Base-by-base conservation (phyloP, 1,139 yeast genomes). In the Geotrichum carabidarum region DNA sequence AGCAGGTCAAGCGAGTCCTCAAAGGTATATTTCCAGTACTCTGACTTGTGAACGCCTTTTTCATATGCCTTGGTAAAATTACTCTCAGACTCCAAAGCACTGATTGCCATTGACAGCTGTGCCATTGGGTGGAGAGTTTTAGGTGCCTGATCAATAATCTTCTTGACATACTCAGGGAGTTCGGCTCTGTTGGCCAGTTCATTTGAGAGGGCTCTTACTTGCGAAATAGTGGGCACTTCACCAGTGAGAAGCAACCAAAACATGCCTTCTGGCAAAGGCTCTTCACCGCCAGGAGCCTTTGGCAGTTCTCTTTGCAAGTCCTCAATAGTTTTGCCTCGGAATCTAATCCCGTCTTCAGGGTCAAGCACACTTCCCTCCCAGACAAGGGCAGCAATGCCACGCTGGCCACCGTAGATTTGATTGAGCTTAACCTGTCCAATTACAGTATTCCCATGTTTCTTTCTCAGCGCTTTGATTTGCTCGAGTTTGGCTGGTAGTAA, bases 331-430 rank as follows among this genome's bases (percentile, higher is more conserved):
- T 85, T 82, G 69, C 98, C 98, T 79, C 98, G 88, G 84, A 93
- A 93, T 73, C 97, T 85, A 73, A 93, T 93, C 70, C 99, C 99
- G 77, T 93, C 99, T 64, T 86, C 86, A 65, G 99, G 94, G 76
- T 93, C 99, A 73, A 93, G 81, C 56, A 93, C 99, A 57, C 98
- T 90, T 68, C 99, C 99, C 80, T 93, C 98, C 98, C 98, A 93
- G 59, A 93, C 97, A 66, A 93, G 80, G 69, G 96, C 96, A 77
- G 88, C 88, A 77, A 91, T 87, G 74, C 97, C 97, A 78, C 97
- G 85, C 96, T 88, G 89, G 82, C 99, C 99, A 80, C 98, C 99
- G 78, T 93, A 93, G 53, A 96, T 96, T 78, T 93, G 98, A 76
- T 89, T 96, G 64, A 93, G 81, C 62, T 84, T 78, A 64, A 91